Conservation (phyloP, 352 stramenopile species). For the Blastocystis sp. region DNA sequence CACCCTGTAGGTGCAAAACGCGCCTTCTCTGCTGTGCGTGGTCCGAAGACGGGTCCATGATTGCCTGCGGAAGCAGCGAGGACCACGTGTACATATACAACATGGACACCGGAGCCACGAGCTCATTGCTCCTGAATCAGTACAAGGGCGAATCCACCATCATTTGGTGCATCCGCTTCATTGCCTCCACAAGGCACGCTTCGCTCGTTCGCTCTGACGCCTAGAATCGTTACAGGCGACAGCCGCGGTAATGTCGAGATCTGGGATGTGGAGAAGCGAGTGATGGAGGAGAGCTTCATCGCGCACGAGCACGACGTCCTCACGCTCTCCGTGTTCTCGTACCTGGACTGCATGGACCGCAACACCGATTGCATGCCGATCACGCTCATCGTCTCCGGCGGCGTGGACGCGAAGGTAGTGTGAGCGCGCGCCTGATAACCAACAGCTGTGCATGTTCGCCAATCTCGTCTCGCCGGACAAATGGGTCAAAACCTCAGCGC, state of each 20-base stretch:
- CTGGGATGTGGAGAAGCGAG: conserved; percentile 6
- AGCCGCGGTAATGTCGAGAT: conserved; percentile 49
- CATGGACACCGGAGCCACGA: background rate
- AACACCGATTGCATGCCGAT: background rate
- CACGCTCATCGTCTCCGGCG: conserved; percentile 4
- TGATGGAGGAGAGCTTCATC: conserved; percentile 18
- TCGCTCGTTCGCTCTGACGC: background rate
- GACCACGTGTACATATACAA: conserved; percentile 22
- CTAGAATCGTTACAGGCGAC: conserved; percentile 35
- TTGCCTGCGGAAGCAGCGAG: conserved; percentile 1
- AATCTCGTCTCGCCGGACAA: background rate
- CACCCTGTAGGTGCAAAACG: conserved; percentile 37
- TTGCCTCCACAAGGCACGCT: background rate
- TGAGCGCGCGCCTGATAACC: background rate
- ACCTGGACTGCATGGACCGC: background rate
- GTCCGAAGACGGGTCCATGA: conserved; percentile 17
- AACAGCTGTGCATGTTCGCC: conserved; percentile 21
- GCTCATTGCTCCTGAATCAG: background rate
- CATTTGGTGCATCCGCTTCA: conserved; percentile 32
- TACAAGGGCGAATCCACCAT: conserved; percentile 10
- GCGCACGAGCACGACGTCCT: conserved; percentile 55
- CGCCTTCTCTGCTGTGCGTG: conserved; percentile 36
- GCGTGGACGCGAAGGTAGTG: conserved; percentile 24
- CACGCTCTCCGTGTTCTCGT: conserved; percentile 42
- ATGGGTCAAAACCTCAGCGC: background rate